A percentile compares a stretch with the other conserved stretches of the same genome.
These are phyloP conservation scores for Fusarium camptoceras DNA, from an alignment of 2,329 filamentous ascomycete species.

Conservation along the genomic window DNA sequence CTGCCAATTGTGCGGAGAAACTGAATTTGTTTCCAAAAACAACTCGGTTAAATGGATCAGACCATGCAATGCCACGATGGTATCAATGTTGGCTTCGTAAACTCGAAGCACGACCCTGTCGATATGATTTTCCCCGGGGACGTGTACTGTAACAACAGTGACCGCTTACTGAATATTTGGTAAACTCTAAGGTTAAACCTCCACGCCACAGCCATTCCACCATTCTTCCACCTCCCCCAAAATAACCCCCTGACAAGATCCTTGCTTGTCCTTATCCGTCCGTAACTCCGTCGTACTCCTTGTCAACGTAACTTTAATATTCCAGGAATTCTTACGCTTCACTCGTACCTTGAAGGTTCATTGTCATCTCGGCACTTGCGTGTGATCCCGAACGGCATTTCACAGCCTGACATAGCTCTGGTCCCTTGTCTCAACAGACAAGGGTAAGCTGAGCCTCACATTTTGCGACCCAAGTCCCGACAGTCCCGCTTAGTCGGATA, in stretches of 20 bases:
- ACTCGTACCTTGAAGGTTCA: conserved; percentile 2
- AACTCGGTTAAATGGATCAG: background rate
- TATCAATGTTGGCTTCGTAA: conserved; percentile 9
- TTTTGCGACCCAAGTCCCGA: background rate
- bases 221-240: background rate
- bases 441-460: conserved; percentile 22
- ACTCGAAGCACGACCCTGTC: conserved; percentile 22
- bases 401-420: conserved; percentile 7
- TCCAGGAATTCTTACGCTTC: conserved; percentile 7
- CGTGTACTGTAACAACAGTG: background rate
- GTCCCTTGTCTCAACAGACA: background rate
- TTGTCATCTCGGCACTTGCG: conserved; percentile 28
- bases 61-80: conserved; percentile 4
- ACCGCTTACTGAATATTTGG: background rate
- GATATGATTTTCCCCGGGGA: conserved; percentile 19
- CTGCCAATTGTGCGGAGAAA: background rate
- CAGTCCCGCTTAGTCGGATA: background rate
- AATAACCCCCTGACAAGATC: conserved; percentile 4
- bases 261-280: conserved; percentile 10
- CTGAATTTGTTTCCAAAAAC: background rate
- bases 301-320: conserved; percentile 2
- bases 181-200: conserved; percentile 14
- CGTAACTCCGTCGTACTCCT: background rate
- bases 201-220: conserved; percentile 2
- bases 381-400: conserved; percentile 31